Evolutionary conservation across 2,329 filamentous ascomycete genomes (phyloP).

Genomic region (Calonectria fujianensis): DNA sequence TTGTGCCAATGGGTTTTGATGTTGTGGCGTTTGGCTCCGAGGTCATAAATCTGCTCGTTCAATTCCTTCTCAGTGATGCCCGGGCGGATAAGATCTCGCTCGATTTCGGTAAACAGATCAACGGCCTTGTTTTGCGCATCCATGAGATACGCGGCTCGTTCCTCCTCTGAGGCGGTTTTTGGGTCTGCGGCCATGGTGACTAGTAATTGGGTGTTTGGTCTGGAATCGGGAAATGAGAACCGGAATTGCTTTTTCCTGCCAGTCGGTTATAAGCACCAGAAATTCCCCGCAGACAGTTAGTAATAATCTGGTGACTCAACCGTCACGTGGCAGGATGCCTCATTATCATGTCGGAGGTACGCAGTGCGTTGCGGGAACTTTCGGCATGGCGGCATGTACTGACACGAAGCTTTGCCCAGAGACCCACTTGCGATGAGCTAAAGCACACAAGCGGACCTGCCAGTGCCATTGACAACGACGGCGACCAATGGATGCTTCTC

Average conservation of each 20-base stretch:
- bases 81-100: slow-evolving; percentile 65
- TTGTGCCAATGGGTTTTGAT: slow-evolving; percentile 73
- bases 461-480: not conserved
- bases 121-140: slow-evolving; percentile 32
- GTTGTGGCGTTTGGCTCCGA: slow-evolving; percentile 55
- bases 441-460: slow-evolving; percentile 1
- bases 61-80: slow-evolving; percentile 68
- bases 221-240: too few species aligned
- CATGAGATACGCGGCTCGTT: slow-evolving; percentile 21
- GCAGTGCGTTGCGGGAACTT: not conserved
- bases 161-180: not conserved
- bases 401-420: slow-evolving; percentile 16
- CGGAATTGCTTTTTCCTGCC: slow-evolving; percentile 2
- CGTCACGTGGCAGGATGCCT: slow-evolving; percentile 22
- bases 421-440: slow-evolving; percentile 18
- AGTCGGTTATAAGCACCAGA: not conserved
- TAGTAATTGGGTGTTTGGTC: not conserved
- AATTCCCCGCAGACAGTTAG: slow-evolving; percentile 10
- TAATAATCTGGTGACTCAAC: slow-evolving; percentile 18
- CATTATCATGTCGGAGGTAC: slow-evolving; percentile 1
- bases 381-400: slow-evolving; percentile 11
- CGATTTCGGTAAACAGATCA: slow-evolving; percentile 66
- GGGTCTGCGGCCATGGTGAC: slow-evolving; percentile 2
- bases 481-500: not conserved
- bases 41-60: slow-evolving; percentile 67